A percentile compares a stretch with the other conserved stretches of the same genome.
Conservation (phyloP, 768 basidiomycete genomes). For the Mycena chlorophos region DNA sequence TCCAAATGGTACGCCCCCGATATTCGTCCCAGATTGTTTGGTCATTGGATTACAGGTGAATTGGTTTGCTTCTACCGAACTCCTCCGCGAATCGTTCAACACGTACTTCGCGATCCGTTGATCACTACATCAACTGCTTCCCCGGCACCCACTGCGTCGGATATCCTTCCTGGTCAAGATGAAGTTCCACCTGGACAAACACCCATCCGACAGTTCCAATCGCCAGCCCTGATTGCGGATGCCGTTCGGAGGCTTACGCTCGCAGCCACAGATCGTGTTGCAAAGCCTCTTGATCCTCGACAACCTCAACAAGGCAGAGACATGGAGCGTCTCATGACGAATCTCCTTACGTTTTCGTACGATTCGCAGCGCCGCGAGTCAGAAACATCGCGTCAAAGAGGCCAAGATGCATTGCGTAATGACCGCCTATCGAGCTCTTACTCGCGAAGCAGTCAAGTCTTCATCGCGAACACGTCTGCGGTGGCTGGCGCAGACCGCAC, state of each 20-base stretch:
- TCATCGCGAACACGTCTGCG: slow-evolving; percentile 53
- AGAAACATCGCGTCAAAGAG: slow-evolving; percentile 41
- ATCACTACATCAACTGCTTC: slow-evolving; percentile 39
- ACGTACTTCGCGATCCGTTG: slow-evolving; percentile 45
- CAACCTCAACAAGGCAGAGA: slow-evolving; percentile 53
- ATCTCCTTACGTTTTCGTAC: slow-evolving; percentile 63
- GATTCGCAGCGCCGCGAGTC: slow-evolving; percentile 39
- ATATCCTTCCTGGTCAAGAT: slow-evolving; percentile 21
- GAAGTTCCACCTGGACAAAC: slow-evolving; percentile 20
- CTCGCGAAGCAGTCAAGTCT: slow-evolving; percentile 56
- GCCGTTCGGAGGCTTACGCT: slow-evolving; percentile 66
- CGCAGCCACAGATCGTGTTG: slow-evolving; percentile 58
- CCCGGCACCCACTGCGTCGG: slow-evolving; percentile 36
- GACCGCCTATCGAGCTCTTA: slow-evolving; percentile 45
- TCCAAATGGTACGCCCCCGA: slow-evolving; percentile 64
- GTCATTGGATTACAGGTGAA: slow-evolving; percentile 55
- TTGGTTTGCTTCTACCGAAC: slow-evolving; percentile 84
- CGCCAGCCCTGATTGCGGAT: slow-evolving; percentile 71
- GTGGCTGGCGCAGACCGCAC: slow-evolving; percentile 52
- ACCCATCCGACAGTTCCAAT: slow-evolving; percentile 48
- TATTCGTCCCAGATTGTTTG: background rate
- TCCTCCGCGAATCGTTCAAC: slow-evolving; percentile 70
- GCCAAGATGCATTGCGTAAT: slow-evolving; percentile 34
- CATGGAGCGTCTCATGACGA: slow-evolving; percentile 77
- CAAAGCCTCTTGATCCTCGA: slow-evolving; percentile 39